Conservation (phyloP, 2,329 filamentous ascomycete species). For the Colletotrichum sp. region DNA sequence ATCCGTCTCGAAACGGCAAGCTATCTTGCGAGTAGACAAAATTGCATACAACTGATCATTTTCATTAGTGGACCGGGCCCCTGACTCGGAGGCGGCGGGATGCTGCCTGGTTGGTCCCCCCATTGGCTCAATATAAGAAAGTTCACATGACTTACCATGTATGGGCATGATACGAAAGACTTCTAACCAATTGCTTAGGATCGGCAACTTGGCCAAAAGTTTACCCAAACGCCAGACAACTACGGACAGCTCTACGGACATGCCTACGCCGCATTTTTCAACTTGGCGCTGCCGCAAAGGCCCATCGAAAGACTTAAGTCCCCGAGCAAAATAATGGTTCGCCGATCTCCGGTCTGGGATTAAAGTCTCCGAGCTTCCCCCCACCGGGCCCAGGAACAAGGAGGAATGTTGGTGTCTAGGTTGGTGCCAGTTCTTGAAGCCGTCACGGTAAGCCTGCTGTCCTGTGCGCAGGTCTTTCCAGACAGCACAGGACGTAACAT, state of each 20-base stretch:
- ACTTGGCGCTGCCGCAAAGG: background rate
- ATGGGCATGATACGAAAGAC: background rate
- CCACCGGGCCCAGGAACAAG: background rate
- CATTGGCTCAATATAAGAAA: background rate
- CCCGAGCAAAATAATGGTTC: background rate
- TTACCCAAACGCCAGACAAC: background rate
- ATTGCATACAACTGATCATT: background rate
- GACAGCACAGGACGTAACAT: background rate
- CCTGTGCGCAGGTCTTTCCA: background rate
- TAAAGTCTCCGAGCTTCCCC: background rate
- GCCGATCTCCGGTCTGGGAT: background rate
- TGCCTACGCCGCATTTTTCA: background rate
- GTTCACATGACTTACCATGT: background rate
- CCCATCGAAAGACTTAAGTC: background rate
- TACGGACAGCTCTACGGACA: background rate
- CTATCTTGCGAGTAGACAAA: accelerated
- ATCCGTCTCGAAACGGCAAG: background rate
- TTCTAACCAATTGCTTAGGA: background rate
- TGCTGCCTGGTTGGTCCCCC: background rate
- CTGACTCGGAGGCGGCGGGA: background rate
- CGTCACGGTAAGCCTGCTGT: background rate
- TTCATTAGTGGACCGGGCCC: background rate
- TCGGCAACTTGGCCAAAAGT: background rate
- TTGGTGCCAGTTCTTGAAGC: background rate
- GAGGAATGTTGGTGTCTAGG: background rate